These are phyloP conservation scores for Moesziomyces aphidis DNA, from an alignment of 1,284 basidiomycete species.

Conservation along the genomic window DNA sequence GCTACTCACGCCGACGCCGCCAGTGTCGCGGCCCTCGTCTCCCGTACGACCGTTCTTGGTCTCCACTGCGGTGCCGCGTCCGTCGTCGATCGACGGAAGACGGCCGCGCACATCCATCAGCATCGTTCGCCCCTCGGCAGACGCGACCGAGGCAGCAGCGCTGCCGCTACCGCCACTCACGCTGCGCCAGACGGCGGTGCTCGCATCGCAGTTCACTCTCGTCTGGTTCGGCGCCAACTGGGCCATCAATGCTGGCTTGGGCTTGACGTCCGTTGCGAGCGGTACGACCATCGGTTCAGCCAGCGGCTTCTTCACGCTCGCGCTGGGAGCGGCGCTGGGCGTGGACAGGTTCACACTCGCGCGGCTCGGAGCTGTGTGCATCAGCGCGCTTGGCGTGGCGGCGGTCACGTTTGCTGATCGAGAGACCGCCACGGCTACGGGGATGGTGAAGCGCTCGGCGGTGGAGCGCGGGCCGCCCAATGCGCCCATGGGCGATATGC, in stretches of 20 bases:
- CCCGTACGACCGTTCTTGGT: conserved; percentile 39
- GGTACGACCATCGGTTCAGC: conserved; percentile 72
- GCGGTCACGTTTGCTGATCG: conserved; percentile 75
- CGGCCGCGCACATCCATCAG: conserved; percentile 50
- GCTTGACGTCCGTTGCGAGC: conserved; percentile 64
- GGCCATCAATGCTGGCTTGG: conserved; percentile 63
- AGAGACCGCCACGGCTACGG: conserved; percentile 13
- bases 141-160: conserved; percentile 1
- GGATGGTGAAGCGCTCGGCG: conserved; percentile 4
- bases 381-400: conserved; percentile 85
- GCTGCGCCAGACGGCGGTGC: conserved; percentile 53
- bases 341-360: conserved; percentile 82
- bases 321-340: conserved; percentile 82
- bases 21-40: conserved; percentile 21
- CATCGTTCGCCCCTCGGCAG: conserved; percentile 20
- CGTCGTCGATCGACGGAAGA: conserved; percentile 64
- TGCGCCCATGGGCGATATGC: conserved; percentile 58
- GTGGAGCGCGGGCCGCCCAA: conserved; percentile 35
- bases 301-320: conserved; percentile 92
- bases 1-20: conserved; percentile 20
- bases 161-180: conserved; percentile 56
- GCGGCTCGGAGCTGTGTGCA: conserved; percentile 83
- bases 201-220: conserved; percentile 62
- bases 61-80: conserved; percentile 44
- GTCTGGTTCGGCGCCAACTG: conserved; percentile 67